Conservation (phyloP, 2,329 filamentous ascomycete species). For the Arachnomyces sp. region DNA sequence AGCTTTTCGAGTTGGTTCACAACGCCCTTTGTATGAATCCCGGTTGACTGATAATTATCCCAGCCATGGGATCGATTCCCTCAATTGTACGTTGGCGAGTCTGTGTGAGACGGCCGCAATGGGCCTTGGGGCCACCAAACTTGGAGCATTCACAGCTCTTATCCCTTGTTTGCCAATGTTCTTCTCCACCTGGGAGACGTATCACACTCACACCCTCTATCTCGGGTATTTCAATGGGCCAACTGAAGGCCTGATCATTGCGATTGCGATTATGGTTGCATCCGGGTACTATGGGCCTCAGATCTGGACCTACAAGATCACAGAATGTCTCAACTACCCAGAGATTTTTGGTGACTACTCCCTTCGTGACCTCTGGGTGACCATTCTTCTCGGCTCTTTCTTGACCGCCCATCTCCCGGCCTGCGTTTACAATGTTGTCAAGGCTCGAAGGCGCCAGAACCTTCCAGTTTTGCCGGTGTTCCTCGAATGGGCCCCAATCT, state of each 20-base stretch:
- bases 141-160: constrained; percentile 84
- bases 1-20: constrained; percentile 72
- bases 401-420: constrained; percentile 72
- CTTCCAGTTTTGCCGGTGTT: constrained; percentile 75
- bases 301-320: constrained; percentile 73
- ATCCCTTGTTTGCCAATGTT: constrained; percentile 95
- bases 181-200: constrained; percentile 99
- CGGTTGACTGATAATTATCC: constrained; percentile 17
- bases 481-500: constrained; percentile 87
- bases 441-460: constrained; percentile 62
- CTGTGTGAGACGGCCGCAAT: constrained; percentile 87
- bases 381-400: constrained; percentile 57
- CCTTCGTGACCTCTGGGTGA: constrained; percentile 84
- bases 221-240: constrained; percentile 95
- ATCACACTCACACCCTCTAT: constrained; percentile 95
- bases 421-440: constrained; percentile 77
- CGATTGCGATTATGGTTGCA: constrained; percentile 73
- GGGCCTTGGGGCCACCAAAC: constrained; percentile 74
- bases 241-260: constrained; percentile 88
- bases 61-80: constrained; percentile 87
- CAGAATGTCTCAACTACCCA: constrained; percentile 57
- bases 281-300: constrained; percentile 82
- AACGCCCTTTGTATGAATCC: background rate
- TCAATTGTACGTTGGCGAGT: constrained; percentile 92
- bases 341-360: constrained; percentile 59